Evolutionary conservation across 164 flowering plant species (phyloP).

Genomic region (Dillenia turbinata): DNA sequence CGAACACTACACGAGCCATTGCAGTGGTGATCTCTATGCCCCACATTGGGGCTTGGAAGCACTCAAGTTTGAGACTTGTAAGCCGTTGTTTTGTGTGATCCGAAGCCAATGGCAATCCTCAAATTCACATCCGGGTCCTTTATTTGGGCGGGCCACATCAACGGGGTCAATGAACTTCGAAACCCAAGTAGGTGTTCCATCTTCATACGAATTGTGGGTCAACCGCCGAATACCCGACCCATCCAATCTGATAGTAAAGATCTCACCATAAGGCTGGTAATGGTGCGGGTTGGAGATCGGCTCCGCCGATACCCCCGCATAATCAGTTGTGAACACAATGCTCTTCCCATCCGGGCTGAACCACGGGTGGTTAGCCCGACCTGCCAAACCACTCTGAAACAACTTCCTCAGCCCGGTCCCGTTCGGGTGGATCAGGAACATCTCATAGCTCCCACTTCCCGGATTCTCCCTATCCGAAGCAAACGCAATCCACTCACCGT

Average conservation of each 20-base stretch:
- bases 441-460: slow-evolving; percentile 58
- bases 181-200: slow-evolving; percentile 89
- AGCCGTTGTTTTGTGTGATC: too few relatives aligned
- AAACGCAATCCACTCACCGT: slow-evolving; percentile 87
- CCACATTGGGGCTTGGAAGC: too few relatives aligned
- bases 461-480: slow-evolving; percentile 74
- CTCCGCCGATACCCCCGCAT: slow-evolving; percentile 79
- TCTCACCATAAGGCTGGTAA: slow-evolving; percentile 89
- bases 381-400: slow-evolving; percentile 56
- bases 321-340: slow-evolving; percentile 72
- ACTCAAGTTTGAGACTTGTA: too few relatives aligned
- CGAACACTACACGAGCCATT: too few relatives aligned
- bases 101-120: too few relatives aligned
- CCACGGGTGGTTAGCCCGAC: slow-evolving; percentile 76
- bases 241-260: slow-evolving; percentile 51
- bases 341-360: slow-evolving; percentile 76
- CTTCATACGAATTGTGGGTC: slow-evolving; percentile 84
- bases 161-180: slow-evolving; percentile 34
- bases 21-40: too few relatives aligned
- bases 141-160: slow-evolving; percentile 26
- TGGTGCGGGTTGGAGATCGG: slow-evolving; percentile 81
- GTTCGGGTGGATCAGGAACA: slow-evolving; percentile 71
- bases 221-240: slow-evolving; percentile 58
- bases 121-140: too few relatives aligned
- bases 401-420: slow-evolving; percentile 69